A percentile compares a stretch with the other conserved stretches of the same genome.
Conservation (phyloP, 2,329 filamentous ascomycete species). For the Aspergillus texensis region DNA sequence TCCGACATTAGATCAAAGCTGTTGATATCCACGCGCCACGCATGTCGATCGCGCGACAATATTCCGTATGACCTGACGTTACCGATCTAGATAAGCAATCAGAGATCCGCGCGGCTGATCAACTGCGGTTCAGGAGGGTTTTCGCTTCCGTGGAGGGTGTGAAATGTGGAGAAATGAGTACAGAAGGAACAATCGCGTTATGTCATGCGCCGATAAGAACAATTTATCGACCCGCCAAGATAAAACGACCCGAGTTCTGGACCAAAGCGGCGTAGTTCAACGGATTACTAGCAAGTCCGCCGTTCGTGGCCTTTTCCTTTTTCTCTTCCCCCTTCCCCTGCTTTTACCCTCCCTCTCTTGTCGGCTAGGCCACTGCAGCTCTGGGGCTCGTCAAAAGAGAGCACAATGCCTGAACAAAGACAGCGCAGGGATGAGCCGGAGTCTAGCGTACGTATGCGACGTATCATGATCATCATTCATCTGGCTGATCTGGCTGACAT, state of each 20-base stretch:
- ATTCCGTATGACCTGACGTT: neutral
- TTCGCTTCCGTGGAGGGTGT: neutral
- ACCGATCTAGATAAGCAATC: neutral
- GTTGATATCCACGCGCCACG: slow-evolving; percentile 18
- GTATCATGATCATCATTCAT: neutral
- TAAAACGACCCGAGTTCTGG: slow-evolving; percentile 10
- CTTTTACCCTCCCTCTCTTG: neutral
- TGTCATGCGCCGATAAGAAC: neutral
- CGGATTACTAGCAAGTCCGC: slow-evolving; percentile 7
- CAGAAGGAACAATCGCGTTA: neutral
- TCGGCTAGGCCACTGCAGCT: neutral
- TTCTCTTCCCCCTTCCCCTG: neutral
- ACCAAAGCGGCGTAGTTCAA: slow-evolving; percentile 12
- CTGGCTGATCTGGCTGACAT: slow-evolving; percentile 22
- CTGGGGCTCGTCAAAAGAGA: neutral
- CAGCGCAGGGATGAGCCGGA: slow-evolving; percentile 39
- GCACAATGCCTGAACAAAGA: slow-evolving; percentile 44
- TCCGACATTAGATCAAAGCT: slow-evolving; percentile 38
- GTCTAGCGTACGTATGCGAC: slow-evolving; percentile 30
- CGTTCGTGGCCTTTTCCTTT: slow-evolving; percentile 21
- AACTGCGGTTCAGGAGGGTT: neutral
- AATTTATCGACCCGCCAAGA: slow-evolving; percentile 6
- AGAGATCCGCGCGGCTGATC: neutral
- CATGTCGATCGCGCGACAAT: slow-evolving; percentile 32
- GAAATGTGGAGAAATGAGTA: neutral